phyloP scores from a whole-genome alignment of 306 rosid species.

The Malus orientalis region DNA sequence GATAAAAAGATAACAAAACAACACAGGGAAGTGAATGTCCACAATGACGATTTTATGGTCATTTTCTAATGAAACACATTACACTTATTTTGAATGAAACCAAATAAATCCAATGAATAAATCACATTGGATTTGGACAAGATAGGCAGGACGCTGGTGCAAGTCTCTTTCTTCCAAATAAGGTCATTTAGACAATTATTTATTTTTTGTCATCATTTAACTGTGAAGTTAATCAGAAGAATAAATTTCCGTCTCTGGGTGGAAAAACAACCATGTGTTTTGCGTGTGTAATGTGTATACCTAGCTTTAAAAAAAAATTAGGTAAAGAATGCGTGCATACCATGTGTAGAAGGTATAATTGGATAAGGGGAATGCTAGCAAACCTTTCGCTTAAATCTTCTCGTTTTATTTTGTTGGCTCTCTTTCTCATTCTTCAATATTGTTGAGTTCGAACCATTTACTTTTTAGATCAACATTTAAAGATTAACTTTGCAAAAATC shows the following conservation, averaged over 20 bases:
- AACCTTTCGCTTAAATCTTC: too few relatives aligned
- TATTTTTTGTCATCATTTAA: too few relatives aligned
- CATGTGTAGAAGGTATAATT: neutral
- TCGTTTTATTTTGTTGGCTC: too few relatives aligned
- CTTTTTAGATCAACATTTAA: too few relatives aligned
- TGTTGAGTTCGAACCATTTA: too few relatives aligned
- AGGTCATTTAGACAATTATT: neutral
- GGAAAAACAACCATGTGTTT: neutral
- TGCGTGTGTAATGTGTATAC: too few relatives aligned
- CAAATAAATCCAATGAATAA: neutral
- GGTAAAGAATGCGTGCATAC: too few relatives aligned
- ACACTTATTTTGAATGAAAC: neutral
- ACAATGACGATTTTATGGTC: neutral
- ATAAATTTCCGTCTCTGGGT: neutral
- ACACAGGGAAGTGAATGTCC: neutral
- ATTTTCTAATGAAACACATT: too few relatives aligned
- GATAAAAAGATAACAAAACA: neutral
- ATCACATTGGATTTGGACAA: too few relatives aligned
- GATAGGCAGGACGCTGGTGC: neutral
- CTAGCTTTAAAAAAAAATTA: too few relatives aligned
- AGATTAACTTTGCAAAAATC: neutral
- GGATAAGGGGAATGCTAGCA: neutral
- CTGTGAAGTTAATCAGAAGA: too few relatives aligned
- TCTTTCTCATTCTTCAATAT: neutral
- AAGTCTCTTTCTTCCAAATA: neutral